phyloP scores from a whole-genome alignment of 1,139 yeast species.

The Candida mesenterica region DNA sequence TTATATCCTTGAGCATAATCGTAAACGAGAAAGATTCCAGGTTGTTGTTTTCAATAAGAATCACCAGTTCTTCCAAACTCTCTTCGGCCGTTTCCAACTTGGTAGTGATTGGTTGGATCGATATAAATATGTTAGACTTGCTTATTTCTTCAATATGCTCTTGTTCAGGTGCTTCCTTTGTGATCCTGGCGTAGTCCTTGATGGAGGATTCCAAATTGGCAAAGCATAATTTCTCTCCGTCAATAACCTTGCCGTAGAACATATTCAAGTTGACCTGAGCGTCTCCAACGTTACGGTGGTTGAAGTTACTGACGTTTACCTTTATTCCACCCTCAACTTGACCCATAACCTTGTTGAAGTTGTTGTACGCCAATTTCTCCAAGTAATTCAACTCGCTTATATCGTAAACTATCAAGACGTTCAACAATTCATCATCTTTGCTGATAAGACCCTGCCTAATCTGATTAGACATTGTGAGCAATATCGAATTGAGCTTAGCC shows the following conservation, averaged over 20 bases:
- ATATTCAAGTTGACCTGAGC: constrained; percentile 54
- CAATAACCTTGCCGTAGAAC: constrained; percentile 73
- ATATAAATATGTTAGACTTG: constrained; percentile 69
- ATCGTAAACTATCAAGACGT: constrained; percentile 67
- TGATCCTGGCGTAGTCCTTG: constrained; percentile 38
- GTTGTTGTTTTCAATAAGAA: constrained; percentile 42
- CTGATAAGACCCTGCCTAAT: constrained; percentile 64
- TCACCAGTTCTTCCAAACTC: constrained; percentile 35
- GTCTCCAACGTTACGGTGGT: constrained; percentile 18
- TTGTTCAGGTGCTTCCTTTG: constrained; percentile 18
- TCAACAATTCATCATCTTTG: constrained; percentile 56
- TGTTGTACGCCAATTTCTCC: constrained; percentile 60
- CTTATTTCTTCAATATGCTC: constrained; percentile 27
- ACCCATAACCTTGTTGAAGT: constrained; percentile 78
- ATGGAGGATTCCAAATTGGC: constrained; percentile 82
- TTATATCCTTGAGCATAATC: constrained; percentile 70
- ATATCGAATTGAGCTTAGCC: constrained; percentile 34
- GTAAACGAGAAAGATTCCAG: constrained; percentile 57
- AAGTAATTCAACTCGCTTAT: constrained; percentile 67
- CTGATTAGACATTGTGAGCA: constrained; percentile 40
- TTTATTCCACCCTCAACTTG: constrained; percentile 91
- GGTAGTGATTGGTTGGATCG: constrained; percentile 67
- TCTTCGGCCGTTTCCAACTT: constrained; percentile 21
- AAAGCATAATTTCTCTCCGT: constrained; percentile 85
- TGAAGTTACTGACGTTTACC: constrained; percentile 52